A percentile compares a stretch with the other conserved stretches of the same genome.
These are phyloP conservation scores for Acanthamoeba lenticulata DNA, from an alignment of 208 protist species.

Conservation along the genomic window DNA sequence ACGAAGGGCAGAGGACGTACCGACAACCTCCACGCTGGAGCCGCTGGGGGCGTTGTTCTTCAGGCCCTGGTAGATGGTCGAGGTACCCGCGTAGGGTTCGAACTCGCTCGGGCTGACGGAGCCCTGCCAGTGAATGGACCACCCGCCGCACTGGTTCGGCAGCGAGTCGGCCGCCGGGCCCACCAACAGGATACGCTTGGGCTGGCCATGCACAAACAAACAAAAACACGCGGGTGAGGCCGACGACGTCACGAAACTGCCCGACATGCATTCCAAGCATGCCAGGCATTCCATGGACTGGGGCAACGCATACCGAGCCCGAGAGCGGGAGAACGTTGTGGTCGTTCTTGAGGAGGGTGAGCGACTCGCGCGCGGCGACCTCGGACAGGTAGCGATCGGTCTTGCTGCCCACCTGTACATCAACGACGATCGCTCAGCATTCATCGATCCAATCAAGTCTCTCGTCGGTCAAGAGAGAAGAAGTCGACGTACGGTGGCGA, in stretches of 20 bases:
- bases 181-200: neutral
- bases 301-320: neutral
- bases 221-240: too few relatives aligned
- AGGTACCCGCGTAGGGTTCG: neutral
- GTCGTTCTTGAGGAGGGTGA: slow-evolving; percentile 42
- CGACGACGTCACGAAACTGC: too few relatives aligned
- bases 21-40: neutral
- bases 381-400: neutral
- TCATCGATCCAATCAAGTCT: too few relatives aligned
- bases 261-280: too few relatives aligned
- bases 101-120: slow-evolving; percentile 62
- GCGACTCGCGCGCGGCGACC: neutral
- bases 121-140: slow-evolving; percentile 58
- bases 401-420: slow-evolving; percentile 33
- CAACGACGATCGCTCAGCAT: neutral
- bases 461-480: neutral
- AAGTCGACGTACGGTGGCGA: neutral
- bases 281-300: neutral
- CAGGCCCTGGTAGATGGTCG: slow-evolving; percentile 34
- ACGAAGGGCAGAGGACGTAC: neutral
- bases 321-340: neutral
- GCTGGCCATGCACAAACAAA: neutral
- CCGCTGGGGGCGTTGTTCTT: neutral
- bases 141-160: slow-evolving; percentile 51
- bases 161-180: slow-evolving; percentile 37